Percentiles rank a stretch among this genome's conserved stretches.
Evolutionary conservation across 345 rosid genomes (phyloP).

Genomic region (Aethionema arabicum): DNA sequence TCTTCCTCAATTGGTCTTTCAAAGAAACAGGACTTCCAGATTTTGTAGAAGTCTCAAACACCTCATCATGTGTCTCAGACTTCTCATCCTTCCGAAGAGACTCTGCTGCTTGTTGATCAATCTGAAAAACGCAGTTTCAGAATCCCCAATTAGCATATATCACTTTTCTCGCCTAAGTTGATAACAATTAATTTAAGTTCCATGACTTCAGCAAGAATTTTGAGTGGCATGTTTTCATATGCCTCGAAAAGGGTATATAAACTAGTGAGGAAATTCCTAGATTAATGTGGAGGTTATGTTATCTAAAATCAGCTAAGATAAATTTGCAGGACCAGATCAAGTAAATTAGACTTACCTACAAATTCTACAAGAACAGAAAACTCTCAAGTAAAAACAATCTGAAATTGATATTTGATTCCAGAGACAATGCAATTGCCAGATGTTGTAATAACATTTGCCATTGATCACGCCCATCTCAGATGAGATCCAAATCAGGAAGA

Average conservation of each 20-base stretch:
- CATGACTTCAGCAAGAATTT: neutral
- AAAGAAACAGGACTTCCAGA: conserved; percentile 57
- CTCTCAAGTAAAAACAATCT: neutral
- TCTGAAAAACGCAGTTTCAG: conserved; percentile 45
- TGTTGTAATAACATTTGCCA: conserved; percentile 1
- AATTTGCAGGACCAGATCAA: neutral
- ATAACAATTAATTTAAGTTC: conserved; percentile 1
- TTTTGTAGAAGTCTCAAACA: conserved; percentile 47
- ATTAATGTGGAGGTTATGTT: conserved; percentile 6
- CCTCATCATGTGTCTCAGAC: conserved; percentile 51
- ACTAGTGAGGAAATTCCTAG: neutral
- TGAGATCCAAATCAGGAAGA: conserved; percentile 8
- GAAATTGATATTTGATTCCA: neutral
- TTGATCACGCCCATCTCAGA: neutral
- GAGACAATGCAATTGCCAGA: neutral
- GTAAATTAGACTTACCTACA: neutral
- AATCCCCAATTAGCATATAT: conserved; percentile 25
- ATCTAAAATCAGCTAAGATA: conserved; percentile 6
- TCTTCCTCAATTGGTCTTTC: conserved; percentile 83
- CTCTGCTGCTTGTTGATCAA: conserved; percentile 95
- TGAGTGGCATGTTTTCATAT: neutral
- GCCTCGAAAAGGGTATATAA: neutral
- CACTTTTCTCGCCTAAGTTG: neutral
- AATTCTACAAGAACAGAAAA: neutral
- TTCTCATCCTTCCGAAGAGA: conserved; percentile 76